phyloP scores from a whole-genome alignment of 768 basidiomycete genomes.

The Tylopilus sp. region DNA sequence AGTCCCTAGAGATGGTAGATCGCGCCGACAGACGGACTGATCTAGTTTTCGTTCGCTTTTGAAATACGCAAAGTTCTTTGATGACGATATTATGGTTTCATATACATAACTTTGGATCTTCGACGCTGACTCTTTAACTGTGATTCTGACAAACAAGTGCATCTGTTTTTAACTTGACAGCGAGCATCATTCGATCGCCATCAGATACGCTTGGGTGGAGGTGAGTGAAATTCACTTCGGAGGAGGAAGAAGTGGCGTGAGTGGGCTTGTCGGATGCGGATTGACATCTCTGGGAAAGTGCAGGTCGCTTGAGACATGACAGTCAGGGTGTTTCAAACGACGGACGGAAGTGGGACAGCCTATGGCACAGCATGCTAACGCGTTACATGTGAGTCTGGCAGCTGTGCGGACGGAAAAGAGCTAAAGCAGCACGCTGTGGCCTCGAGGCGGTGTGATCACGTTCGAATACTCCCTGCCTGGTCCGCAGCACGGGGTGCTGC shows the following conservation, averaged over 20 bases:
- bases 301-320: too few relatives aligned
- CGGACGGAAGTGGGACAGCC: not conserved
- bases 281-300: constrained; percentile 21
- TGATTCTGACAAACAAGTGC: constrained; percentile 11
- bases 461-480: too few relatives aligned
- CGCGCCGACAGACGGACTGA: not conserved
- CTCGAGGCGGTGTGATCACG: constrained; percentile 18
- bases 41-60: not conserved
- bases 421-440: constrained; percentile 10
- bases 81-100: constrained; percentile 13
- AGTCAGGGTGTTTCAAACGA: not conserved
- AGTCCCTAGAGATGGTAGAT: constrained; percentile 33
- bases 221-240: not conserved
- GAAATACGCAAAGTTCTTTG: constrained; percentile 3
- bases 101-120: constrained; percentile 26
- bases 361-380: constrained; percentile 3
- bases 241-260: not conserved
- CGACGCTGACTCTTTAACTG: constrained; percentile 22
- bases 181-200: constrained; percentile 16
- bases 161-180: constrained; percentile 11
- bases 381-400: constrained; percentile 1
- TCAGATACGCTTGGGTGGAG: constrained; percentile 14
- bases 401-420: not conserved
- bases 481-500: too few relatives aligned
- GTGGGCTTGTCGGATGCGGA: not conserved